A percentile compares a stretch with the other conserved stretches of the same genome.
These are phyloP conservation scores for Globisporangium megalacanthum DNA, from an alignment of 352 stramenopile genomes.

Conservation along the genomic window DNA sequence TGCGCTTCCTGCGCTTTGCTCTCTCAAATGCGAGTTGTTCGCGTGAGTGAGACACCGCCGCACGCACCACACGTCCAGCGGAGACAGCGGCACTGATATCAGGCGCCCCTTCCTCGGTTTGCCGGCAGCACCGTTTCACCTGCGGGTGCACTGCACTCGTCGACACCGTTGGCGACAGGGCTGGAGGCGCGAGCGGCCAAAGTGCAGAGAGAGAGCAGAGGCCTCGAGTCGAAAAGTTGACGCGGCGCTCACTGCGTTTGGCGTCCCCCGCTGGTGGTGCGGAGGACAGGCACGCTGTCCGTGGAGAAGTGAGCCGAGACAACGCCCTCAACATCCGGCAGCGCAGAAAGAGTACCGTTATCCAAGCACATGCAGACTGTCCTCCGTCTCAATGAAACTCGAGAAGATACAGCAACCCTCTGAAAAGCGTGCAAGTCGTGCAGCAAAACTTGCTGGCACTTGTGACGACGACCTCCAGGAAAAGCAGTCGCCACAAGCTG, in stretches of 20 bases:
- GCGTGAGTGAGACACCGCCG: neutral
- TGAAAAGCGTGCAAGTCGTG: too few relatives aligned
- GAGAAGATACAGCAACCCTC: too few relatives aligned
- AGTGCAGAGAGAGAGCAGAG: neutral
- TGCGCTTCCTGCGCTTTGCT: neutral
- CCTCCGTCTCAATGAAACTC: too few relatives aligned
- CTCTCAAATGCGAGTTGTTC: neutral
- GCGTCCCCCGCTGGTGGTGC: neutral
- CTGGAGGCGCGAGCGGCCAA: neutral
- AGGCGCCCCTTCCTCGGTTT: neutral
- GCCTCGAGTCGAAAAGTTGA: conserved; percentile 3
- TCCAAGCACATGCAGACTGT: too few relatives aligned
- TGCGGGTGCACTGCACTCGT: neutral
- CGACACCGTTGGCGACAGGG: neutral
- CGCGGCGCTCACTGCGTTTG: conserved; percentile 5
- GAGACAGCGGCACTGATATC: neutral
- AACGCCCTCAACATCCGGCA: too few relatives aligned
- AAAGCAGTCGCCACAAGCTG: too few relatives aligned
- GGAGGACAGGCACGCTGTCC: too few relatives aligned
- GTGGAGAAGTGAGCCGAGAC: too few relatives aligned
- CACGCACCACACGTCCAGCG: neutral
- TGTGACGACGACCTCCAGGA: too few relatives aligned
- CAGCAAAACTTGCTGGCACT: too few relatives aligned
- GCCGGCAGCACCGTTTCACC: neutral
- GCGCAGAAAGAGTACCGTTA: too few relatives aligned